Percentiles rank a stretch among this genome's conserved stretches.
phyloP scores from a whole-genome alignment of 176 grass and related monocot species.

The Lolium rigidum region DNA sequence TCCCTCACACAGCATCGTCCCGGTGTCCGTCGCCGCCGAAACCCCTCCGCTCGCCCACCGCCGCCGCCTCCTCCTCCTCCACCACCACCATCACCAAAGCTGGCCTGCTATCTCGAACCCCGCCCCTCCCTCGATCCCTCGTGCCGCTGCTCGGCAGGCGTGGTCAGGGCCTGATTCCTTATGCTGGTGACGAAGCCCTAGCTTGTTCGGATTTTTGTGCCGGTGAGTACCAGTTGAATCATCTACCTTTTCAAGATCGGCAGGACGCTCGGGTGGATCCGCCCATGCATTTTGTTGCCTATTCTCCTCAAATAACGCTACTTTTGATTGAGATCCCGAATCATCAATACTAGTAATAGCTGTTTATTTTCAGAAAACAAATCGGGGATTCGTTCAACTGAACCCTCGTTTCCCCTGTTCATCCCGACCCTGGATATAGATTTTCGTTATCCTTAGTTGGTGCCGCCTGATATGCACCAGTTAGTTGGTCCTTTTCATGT shows the following conservation, averaged over 20 bases:
- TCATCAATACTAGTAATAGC: neutral
- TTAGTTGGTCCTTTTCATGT: neutral
- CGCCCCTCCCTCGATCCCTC: neutral
- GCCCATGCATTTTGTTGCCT: neutral
- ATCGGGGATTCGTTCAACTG: neutral
- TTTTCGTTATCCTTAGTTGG: neutral
- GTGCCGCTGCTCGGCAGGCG: neutral
- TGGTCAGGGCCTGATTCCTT: conserved; percentile 3
- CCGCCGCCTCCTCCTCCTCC: neutral
- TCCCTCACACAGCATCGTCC: conserved; percentile 1
- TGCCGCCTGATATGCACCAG: neutral
- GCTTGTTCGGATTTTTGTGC: conserved; percentile 15
- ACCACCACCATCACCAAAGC: neutral
- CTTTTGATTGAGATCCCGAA: conserved; percentile 16
- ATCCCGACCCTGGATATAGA: neutral
- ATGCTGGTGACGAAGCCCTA: conserved; percentile 13
- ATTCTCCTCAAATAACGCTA: neutral
- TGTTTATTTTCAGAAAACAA: neutral
- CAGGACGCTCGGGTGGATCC: neutral
- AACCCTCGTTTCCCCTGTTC: neutral
- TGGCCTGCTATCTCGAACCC: neutral
- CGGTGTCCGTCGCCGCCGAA: conserved; percentile 24
- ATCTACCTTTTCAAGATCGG: neutral
- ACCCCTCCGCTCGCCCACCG: neutral
- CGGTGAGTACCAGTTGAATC: conserved; percentile 1